Base-by-base conservation (phyloP, 2,329 filamentous ascomycete genomes). In the Venturia asperata region DNA sequence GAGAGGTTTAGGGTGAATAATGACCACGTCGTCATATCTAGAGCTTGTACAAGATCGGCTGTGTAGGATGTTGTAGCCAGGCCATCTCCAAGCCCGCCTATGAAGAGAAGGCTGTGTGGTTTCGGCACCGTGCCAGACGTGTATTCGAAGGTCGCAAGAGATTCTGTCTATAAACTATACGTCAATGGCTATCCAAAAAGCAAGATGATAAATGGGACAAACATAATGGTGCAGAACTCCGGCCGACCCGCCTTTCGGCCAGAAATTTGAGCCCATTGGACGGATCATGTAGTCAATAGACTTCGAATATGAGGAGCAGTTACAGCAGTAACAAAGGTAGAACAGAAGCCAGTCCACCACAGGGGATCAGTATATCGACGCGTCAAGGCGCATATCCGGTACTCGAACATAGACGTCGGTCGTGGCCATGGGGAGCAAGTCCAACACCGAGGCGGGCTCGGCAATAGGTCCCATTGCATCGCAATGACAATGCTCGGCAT, bases 51-150 rank as follows among this genome's bases (percentile, higher is more conserved):
- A 62, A 87, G 76, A 9, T 75, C 70, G 56, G 77, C 72, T 2
- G 84, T 78, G 72, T 88, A 90, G 0, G 80, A 77, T 10, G 88
- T 81, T 0, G 85, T 86, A 67, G 88, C 83, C 66, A 88, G 83
- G 1, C 87, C 87, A 73, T 91, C 88, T 47, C 82, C 82, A 19
- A 92, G 82, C 43, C 89, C 89, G 67, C 87, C 87, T 68, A 91
- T 81, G 76, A 88, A 89, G 67, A 91, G 74, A 64, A 91, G 75
- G 3, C 85, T 86, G 74, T 90, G 61, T 5, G 61, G 42, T 47
- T 63, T 63, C 4, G 30, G 61, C 27, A 49, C 65, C 69, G 63
- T 72, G 66, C 64, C 68, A 27, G 73, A 71, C 7, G 74, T 74
- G 65, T 76, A 77, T 67, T 78, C 76, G 66, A 78, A 78, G 69